A percentile compares a stretch with the other conserved stretches of the same genome.
Evolutionary conservation across 164 flowering plant species (phyloP).

Genomic region (Sextonia rubra): DNA sequence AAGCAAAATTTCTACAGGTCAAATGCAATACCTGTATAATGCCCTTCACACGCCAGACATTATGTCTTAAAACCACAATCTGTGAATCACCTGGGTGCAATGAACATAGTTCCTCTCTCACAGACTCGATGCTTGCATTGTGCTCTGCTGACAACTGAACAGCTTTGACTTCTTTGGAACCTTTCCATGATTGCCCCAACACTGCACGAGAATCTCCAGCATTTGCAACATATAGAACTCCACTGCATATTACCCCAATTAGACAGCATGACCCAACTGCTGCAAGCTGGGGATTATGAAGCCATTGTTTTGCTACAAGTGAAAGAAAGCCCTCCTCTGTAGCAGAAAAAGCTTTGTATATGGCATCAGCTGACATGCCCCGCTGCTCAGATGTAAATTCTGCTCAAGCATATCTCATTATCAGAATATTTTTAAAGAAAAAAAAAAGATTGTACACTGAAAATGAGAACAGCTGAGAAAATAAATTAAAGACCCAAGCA

Average conservation of each 20-base stretch:
- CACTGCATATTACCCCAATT: constrained; percentile 74
- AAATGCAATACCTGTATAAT: constrained; percentile 61
- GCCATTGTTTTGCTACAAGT: constrained; percentile 63
- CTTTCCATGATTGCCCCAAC: constrained; percentile 57
- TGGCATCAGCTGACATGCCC: constrained; percentile 67
- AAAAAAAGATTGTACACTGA: neutral
- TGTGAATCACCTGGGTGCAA: constrained; percentile 89
- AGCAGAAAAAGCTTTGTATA: constrained; percentile 60
- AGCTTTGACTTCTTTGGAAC: constrained; percentile 43
- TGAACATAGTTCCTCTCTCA: constrained; percentile 64
- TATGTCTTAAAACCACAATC: constrained; percentile 85
- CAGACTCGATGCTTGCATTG: constrained; percentile 80
- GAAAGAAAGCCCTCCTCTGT: constrained; percentile 78
- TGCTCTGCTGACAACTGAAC: constrained; percentile 84
- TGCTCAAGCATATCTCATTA: constrained; percentile 43
- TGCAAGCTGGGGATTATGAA: constrained; percentile 65
- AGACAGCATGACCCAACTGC: constrained; percentile 91
- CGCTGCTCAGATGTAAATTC: constrained; percentile 57
- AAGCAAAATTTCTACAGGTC: neutral
- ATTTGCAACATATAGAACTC: constrained; percentile 75
- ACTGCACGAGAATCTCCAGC: constrained; percentile 89
- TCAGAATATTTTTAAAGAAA: neutral
- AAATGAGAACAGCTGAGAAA: neutral
- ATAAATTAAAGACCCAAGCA: neutral
- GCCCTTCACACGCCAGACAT: constrained; percentile 98